Conservation (phyloP, 345 rosid genomes). For the Lepidium sativum region DNA sequence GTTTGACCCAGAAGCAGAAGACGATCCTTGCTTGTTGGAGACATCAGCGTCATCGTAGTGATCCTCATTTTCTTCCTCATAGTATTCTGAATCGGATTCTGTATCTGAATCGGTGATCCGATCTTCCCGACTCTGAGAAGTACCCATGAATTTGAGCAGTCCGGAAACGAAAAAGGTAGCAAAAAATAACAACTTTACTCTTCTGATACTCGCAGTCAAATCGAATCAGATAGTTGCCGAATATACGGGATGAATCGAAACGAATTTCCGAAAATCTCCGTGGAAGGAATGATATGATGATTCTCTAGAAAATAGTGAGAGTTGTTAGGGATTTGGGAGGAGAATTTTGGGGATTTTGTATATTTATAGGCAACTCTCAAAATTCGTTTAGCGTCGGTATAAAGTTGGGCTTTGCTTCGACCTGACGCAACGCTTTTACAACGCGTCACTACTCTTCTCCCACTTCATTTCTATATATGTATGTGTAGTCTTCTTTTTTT, state of each 20-base stretch:
- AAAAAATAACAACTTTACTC: background rate
- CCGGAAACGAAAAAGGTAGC: background rate
- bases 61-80: conserved; percentile 30
- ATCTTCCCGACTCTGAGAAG: conserved; percentile 65
- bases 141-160: conserved; percentile 40
- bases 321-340: conserved; percentile 13
- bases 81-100: conserved; percentile 33
- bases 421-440: no score
- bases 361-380: background rate
- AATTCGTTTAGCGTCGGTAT: conserved; percentile 12
- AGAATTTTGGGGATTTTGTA: background rate
- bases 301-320: background rate
- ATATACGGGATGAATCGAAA: background rate
- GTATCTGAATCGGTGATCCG: conserved; percentile 43
- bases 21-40: conserved; percentile 18
- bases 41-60: conserved; percentile 33
- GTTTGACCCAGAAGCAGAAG: conserved; percentile 28
- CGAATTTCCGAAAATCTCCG: background rate
- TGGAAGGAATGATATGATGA: background rate
- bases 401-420: conserved; percentile 18
- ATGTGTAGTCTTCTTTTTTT: no score
- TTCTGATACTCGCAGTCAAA: background rate
- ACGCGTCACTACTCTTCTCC: no score
- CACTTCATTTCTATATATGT: no score
- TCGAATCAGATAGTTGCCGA: background rate